Evolutionary conservation across 2,329 filamentous ascomycete genomes (phyloP).

Genomic region (Aspergillus intermedius): DNA sequence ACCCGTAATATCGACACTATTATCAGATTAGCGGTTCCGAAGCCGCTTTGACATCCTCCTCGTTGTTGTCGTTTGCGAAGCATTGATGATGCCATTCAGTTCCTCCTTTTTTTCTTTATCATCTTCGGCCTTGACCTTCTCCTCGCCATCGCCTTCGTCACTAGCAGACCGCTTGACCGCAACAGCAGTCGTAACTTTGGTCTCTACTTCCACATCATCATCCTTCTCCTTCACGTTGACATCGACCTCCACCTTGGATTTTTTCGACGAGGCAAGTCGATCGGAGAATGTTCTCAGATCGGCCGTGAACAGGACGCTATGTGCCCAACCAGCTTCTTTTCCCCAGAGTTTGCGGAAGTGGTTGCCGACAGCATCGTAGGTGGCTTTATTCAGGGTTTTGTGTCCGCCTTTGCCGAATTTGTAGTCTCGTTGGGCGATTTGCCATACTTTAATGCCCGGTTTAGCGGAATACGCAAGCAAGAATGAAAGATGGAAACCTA

Average conservation of each 20-base stretch:
- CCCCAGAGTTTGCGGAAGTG: slow-evolving; percentile 90
- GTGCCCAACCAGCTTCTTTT: slow-evolving; percentile 90
- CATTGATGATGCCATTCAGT: slow-evolving; percentile 13
- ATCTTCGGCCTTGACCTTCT: background rate
- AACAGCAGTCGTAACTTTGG: slow-evolving; percentile 20
- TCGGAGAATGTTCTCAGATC: slow-evolving; percentile 81
- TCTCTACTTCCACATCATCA: slow-evolving; percentile 21
- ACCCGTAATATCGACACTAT: no score
- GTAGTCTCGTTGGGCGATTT: slow-evolving; percentile 95
- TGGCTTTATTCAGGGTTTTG: slow-evolving; percentile 78
- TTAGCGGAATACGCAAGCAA: background rate
- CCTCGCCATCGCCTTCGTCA: slow-evolving; percentile 5
- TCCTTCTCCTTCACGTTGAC: slow-evolving; percentile 17
- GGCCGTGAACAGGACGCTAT: slow-evolving; percentile 92
- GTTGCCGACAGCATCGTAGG: slow-evolving; percentile 84
- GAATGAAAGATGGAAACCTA: slow-evolving; percentile 20
- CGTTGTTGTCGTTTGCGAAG: slow-evolving; percentile 17
- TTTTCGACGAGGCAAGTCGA: slow-evolving; percentile 40
- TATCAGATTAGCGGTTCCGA: slow-evolving; percentile 10
- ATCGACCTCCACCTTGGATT: slow-evolving; percentile 25
- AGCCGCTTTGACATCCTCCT: slow-evolving; percentile 28
- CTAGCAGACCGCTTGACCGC: slow-evolving; percentile 18
- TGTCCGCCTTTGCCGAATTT: slow-evolving; percentile 77
- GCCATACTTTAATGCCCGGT: slow-evolving; percentile 61
- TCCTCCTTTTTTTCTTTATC: slow-evolving; percentile 12